Base-by-base conservation (phyloP, 306 rosid species). In the Rosa rugosa region DNA sequence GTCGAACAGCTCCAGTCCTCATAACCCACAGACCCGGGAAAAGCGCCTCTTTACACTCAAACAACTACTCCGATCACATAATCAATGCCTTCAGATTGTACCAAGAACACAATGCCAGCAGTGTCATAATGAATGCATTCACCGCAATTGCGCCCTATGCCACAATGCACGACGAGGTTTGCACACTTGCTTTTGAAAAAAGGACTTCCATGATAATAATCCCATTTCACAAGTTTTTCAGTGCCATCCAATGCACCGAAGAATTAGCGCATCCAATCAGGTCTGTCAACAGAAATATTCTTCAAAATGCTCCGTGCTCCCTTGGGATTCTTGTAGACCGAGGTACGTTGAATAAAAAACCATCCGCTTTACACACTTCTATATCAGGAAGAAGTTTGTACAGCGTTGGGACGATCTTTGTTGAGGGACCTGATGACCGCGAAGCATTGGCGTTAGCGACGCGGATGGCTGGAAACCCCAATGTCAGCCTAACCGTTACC, bases 131-230 rank as follows among this genome's bases (percentile, higher is more conserved):
- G 57, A 80, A 83, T 2, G 77, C 88, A 13, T 87, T 73, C 75
- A 84, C 93, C 2, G 83, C 93, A 5, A 46, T 90, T 4, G 82
- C 94, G 0, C 97, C 94, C 10, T 88, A 70, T 11, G 85, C 81
- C 31, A 87, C 89, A 11, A 87, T 92, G 94, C 97, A 90, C 3
- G 86, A 92, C 64, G 93, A 90, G 9, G 77, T 92, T 1, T 90
- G 91, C 77, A 56, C 73, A 65, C 82, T 87, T 0, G 91, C 91
- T 4, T 74, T 84, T 4, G 84, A 81, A 18, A 90, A 82, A 46
- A 69, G 85, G 50, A 79, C 65, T 1, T 75, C 83, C 5, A 73
- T 92, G 85, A 46, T 92, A 18, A 88, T 92, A 1, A 41, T 83
- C 42, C 93, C 97, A 1, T 92, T 90, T 69, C 94, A 90, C 75